Evolutionary conservation across 495 filamentous ascomycete species (phyloP), one percentile per base, ranked within the genome.

Genomic region (Apiosordaria backusii): DNA sequence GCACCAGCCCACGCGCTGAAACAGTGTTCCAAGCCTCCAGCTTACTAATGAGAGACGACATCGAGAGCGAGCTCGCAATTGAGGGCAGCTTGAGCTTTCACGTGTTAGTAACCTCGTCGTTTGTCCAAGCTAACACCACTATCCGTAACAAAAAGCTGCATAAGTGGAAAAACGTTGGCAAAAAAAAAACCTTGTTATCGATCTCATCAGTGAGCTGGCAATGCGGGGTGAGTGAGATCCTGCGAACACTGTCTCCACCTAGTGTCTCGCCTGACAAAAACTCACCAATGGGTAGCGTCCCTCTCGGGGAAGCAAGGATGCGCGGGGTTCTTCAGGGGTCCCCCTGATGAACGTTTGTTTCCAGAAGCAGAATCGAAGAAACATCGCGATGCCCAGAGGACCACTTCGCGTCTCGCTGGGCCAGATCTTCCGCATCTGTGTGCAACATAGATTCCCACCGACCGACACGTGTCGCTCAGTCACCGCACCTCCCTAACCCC

Each of bases 391-490:
- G 52, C 53, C 53, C 19, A 21, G 19, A 24, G 21, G 19, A 6
- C 9, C 53, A 55, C 19, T 21, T 55, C 53, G 19, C 53, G 53
- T 55, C 35, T 45, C 35, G 3, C 35, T 45, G 35, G 53, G 53
- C 53, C 22, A 15, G 19, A 55, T 55, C 53, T 55, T 55, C 53
- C 40, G 27, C 64, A 58, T 50, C 50, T 66, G 9, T 45, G 6
- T 45, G 35, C 35, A 13, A 2, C 9, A 45, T 45, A 13, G 16
- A 45, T 45, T 45, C 35, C 35, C 35, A 45, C 13, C 10, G 6
- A 45, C 35, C 60, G 25, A 63, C 61, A 63, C 57, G 65, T 67
- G 65, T 61, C 65, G 55, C 18, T 60, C 52, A 59, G 19, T 23
- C 21, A 45, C 50, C 26, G 21, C 23, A 23, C 45, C 58, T 53